Evolutionary conservation across 352 stramenopile species (phyloP).

Genomic region (Phytophthora ramorum): DNA sequence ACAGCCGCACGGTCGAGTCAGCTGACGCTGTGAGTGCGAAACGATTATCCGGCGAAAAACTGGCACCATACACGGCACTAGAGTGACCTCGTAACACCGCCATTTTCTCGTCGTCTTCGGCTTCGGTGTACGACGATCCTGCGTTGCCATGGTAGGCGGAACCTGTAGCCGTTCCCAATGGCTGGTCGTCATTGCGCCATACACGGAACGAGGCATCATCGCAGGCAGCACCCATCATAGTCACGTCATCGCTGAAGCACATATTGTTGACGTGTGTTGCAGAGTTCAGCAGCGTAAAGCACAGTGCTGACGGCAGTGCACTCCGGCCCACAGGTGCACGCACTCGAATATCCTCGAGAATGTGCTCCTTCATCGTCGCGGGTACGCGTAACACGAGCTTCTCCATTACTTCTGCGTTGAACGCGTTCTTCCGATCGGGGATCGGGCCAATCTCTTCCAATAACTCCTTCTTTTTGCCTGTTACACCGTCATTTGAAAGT

Average conservation of each 20-base stretch:
- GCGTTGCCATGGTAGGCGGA: slow-evolving; percentile 61
- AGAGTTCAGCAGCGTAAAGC: slow-evolving; percentile 85
- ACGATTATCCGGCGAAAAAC: slow-evolving; percentile 88
- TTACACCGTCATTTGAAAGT: slow-evolving; percentile 35
- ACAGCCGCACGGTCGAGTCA: slow-evolving; percentile 85
- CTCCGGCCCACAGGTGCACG: slow-evolving; percentile 61
- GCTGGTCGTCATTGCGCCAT: slow-evolving; percentile 84
- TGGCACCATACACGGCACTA: slow-evolving; percentile 83
- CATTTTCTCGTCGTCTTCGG: slow-evolving; percentile 74
- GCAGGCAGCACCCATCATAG: slow-evolving; percentile 75
- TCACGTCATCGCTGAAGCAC: slow-evolving; percentile 81
- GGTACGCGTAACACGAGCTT: slow-evolving; percentile 82
- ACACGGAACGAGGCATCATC: slow-evolving; percentile 82
- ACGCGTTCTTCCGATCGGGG: slow-evolving; percentile 72
- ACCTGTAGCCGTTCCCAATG: slow-evolving; percentile 70
- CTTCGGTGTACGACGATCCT: slow-evolving; percentile 40
- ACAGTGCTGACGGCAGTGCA: slow-evolving; percentile 69
- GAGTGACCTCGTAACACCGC: slow-evolving; percentile 80
- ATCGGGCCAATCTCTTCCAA: slow-evolving; percentile 66
- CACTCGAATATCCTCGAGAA: slow-evolving; percentile 68
- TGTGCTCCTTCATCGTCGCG: slow-evolving; percentile 66
- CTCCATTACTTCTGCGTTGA: slow-evolving; percentile 79
- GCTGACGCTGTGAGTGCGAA: slow-evolving; percentile 85
- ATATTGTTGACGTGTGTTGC: slow-evolving; percentile 84
- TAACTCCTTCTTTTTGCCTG: slow-evolving; percentile 57